These are phyloP conservation scores for Pilasporangium apinafurcum DNA, from an alignment of 352 stramenopile genomes.

Conservation along the genomic window DNA sequence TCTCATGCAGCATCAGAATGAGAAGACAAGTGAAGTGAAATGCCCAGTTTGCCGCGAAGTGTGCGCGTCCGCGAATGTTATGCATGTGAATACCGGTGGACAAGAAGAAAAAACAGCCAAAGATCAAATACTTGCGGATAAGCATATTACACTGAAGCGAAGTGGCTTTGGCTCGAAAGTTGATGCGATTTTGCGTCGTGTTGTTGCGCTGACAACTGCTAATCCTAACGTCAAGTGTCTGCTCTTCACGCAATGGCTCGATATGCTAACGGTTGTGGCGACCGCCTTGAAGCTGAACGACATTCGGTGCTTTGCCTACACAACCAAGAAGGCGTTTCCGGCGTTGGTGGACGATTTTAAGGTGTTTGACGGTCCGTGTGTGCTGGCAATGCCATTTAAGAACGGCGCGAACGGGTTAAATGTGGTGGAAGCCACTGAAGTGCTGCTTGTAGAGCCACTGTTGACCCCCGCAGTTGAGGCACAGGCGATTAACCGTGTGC, in stretches of 20 bases:
- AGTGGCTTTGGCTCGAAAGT: conserved; percentile 65
- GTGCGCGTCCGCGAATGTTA: conserved; percentile 11
- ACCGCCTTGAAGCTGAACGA: conserved; percentile 24
- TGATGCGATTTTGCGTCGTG: conserved; percentile 45
- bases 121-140: background rate
- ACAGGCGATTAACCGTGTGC: conserved; percentile 87
- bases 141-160: conserved; percentile 4
- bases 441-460: conserved; percentile 88
- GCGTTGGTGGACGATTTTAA: conserved; percentile 47
- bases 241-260: conserved; percentile 90
- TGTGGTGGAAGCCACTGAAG: conserved; percentile 86
- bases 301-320: conserved; percentile 71
- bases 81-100: background rate
- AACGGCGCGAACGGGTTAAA: conserved; percentile 90
- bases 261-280: conserved; percentile 63
- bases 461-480: conserved; percentile 81
- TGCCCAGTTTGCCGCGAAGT: conserved; percentile 56
- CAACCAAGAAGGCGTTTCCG: conserved; percentile 43
- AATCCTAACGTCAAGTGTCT: conserved; percentile 79
- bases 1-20: conserved; percentile 20
- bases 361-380: conserved; percentile 30
- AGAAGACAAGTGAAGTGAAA: too few species aligned
- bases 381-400: conserved; percentile 80
- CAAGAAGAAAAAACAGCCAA: background rate
- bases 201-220: conserved; percentile 32